Percentiles rank a stretch among this genome's conserved stretches.
These are phyloP conservation scores for Letharia columbiana DNA, from an alignment of 495 filamentous ascomycete species.

Conservation along the genomic window DNA sequence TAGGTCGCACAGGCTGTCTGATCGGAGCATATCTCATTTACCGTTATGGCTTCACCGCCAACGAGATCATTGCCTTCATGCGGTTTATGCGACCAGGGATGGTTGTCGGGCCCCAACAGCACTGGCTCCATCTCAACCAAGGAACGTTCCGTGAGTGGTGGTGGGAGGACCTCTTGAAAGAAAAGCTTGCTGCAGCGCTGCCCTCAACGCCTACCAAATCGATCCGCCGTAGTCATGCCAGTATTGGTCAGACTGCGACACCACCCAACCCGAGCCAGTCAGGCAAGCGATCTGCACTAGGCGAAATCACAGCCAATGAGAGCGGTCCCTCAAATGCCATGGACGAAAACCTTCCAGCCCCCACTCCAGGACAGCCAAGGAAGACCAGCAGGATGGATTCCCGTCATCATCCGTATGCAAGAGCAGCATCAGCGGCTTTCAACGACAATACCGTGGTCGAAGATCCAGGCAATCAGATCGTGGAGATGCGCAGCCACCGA, in stretches of 20 bases:
- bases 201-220: conserved; percentile 74
- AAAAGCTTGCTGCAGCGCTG: conserved; percentile 51
- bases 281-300: conserved; percentile 70
- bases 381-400: conserved; percentile 66
- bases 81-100: conserved; percentile 98
- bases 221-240: conserved; percentile 20
- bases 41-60: conserved; percentile 94
- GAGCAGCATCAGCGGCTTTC: conserved; percentile 33
- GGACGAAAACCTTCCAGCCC: conserved; percentile 83
- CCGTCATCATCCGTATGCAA: conserved; percentile 47
- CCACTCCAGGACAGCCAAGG: conserved; percentile 90
- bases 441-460: conserved; percentile 31
- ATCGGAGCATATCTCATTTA: conserved; percentile 98
- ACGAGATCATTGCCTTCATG: conserved; percentile 98
- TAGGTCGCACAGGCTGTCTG: conserved; percentile 92
- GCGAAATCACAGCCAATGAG: conserved; percentile 81
- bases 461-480: conserved; percentile 37
- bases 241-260: conserved; percentile 63
- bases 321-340: conserved; percentile 27
- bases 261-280: conserved; percentile 65
- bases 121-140: conserved; percentile 98
- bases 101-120: conserved; percentile 99
- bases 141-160: conserved; percentile 96
- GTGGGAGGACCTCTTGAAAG: conserved; percentile 78
- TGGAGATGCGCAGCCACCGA: conserved; percentile 29